Conservation (phyloP, 805 yeast species). For the Wilhelminamyces savonicus region DNA sequence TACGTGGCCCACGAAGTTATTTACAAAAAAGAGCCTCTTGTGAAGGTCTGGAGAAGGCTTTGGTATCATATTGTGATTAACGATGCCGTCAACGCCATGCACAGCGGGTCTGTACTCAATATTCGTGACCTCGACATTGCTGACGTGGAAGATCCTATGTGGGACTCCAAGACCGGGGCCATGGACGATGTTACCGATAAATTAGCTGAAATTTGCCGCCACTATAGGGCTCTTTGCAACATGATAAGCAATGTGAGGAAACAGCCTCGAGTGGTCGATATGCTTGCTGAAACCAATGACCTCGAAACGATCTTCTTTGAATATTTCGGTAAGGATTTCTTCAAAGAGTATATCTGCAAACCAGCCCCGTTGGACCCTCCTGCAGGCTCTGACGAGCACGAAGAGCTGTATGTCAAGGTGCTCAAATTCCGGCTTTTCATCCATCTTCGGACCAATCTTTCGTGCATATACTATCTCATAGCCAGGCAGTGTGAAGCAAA, state of each 20-base stretch:
- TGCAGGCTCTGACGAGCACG: slow-evolving; percentile 15
- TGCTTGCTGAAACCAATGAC: slow-evolving; percentile 28
- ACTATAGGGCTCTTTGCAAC: slow-evolving; percentile 23
- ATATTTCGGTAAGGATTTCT: slow-evolving; percentile 36
- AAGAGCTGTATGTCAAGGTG: slow-evolving; percentile 27
- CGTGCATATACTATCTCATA: slow-evolving; percentile 34
- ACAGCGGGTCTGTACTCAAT: slow-evolving; percentile 25
- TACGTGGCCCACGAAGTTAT: slow-evolving; percentile 25
- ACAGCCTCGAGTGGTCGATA: slow-evolving; percentile 29
- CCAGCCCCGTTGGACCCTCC: slow-evolving; percentile 17
- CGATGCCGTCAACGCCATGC: slow-evolving; percentile 29
- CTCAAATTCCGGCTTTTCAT: slow-evolving; percentile 28
- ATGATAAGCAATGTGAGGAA: slow-evolving; percentile 19
- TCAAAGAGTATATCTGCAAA: slow-evolving; percentile 29
- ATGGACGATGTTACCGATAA: slow-evolving; percentile 7
- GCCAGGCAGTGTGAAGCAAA: slow-evolving; percentile 35
- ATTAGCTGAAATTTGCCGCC: slow-evolving; percentile 13
- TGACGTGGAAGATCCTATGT: slow-evolving; percentile 26
- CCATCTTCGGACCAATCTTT: slow-evolving; percentile 31
- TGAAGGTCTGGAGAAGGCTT: slow-evolving; percentile 28
- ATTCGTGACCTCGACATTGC: slow-evolving; percentile 20
- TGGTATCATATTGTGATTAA: slow-evolving; percentile 25
- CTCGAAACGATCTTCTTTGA: slow-evolving; percentile 30
- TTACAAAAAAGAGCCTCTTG: slow-evolving; percentile 17
- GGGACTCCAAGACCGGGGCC: slow-evolving; percentile 9